These are phyloP conservation scores for Fallopia convolvulus DNA, from an alignment of 148 eudicot genomes.

Conservation along the genomic window DNA sequence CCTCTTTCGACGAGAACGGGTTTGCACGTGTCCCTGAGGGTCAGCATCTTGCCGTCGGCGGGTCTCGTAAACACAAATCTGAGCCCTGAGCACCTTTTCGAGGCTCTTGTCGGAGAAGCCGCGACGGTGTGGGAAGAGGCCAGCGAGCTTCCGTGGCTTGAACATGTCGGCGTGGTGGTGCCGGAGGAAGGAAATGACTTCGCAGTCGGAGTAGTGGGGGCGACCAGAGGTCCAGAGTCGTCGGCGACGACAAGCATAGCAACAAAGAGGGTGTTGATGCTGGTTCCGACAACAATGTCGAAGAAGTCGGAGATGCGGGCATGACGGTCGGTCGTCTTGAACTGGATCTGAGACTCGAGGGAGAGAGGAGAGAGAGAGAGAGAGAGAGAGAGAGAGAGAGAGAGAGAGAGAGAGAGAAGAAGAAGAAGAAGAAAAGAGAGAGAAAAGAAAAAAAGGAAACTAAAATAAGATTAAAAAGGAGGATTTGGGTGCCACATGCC, in stretches of 20 bases:
- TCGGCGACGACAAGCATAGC: conserved; percentile 52
- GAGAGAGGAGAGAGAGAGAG: conserved; percentile 44
- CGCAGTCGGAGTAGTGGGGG: conserved; percentile 48
- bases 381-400: no score
- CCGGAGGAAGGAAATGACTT: conserved; percentile 33
- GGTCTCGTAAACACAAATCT: conserved; percentile 15
- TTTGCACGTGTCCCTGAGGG: conserved; percentile 65
- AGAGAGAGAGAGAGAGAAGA: no score
- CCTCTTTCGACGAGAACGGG: conserved; percentile 52
- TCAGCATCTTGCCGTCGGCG: conserved; percentile 22
- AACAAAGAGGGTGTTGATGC: conserved; percentile 59
- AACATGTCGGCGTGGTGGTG: conserved; percentile 29
- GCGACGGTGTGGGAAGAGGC: conserved; percentile 28
- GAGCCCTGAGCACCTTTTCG: conserved; percentile 33
- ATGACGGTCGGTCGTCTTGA: conserved; percentile 41
- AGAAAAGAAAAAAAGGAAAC: no score
- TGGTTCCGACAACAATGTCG: conserved; percentile 65
- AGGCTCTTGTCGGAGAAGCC: conserved; percentile 46
- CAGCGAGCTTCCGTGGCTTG: conserved; percentile 19
- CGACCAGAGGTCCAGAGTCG: conserved; percentile 45
- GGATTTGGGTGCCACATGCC: no score
- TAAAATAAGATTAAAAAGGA: no score
- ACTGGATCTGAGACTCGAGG: conserved; percentile 58
- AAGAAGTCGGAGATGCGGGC: conserved; percentile 54
- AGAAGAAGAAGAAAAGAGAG: no score